Base-by-base conservation (phyloP, 768 basidiomycete species). In the Lactifluus volemus region DNA sequence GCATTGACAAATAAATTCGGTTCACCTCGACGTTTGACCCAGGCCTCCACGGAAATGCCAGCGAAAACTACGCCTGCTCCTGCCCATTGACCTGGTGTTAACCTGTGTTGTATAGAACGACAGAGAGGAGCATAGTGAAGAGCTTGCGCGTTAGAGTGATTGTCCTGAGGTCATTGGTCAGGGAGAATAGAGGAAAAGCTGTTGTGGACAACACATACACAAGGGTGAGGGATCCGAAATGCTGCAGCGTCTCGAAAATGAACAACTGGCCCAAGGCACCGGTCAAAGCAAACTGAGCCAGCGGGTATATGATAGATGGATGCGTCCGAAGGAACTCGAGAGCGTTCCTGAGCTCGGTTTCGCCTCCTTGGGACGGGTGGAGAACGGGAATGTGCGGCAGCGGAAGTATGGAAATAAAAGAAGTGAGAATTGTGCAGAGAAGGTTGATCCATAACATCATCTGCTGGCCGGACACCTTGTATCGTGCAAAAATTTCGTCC, bases 401-500 rank as follows among this genome's bases (percentile, higher is more conserved):
- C 3, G 86, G 92, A 51, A 92, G 78, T 7, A 88, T 70, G 30
- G 86, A 81, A 30, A 97, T 84, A 11, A 84, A 70, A 1, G 81
- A 76, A 21, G 89, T 86, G 59, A 92, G 71, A 41, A 86, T 63
- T 3, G 93, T 90, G 74, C 88, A 87, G 76, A 95, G 87, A 30
- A 89, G 67, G 70, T 94, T 96, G 74, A 99, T 96, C 84, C 85
- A 96, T 71, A 98, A 86, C 97, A 99, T 98, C 95, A 99, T 98
- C 70, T 99, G 97, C 73, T 97, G 94, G 8, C 97, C 97, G 3
- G 82, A 77, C 48, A 84, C 78, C 4, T 83, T 82, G 74, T 89
- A 84, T 12, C 80, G 77, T 29, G 84, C 77, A 74, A 99, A 98
- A 60, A 99, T 88, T 74, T 98, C 91, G 72, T 99, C 97, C 72